phyloP scores from a whole-genome alignment of 2,329 filamentous ascomycete species.

The Trichoderma endophyticum region DNA sequence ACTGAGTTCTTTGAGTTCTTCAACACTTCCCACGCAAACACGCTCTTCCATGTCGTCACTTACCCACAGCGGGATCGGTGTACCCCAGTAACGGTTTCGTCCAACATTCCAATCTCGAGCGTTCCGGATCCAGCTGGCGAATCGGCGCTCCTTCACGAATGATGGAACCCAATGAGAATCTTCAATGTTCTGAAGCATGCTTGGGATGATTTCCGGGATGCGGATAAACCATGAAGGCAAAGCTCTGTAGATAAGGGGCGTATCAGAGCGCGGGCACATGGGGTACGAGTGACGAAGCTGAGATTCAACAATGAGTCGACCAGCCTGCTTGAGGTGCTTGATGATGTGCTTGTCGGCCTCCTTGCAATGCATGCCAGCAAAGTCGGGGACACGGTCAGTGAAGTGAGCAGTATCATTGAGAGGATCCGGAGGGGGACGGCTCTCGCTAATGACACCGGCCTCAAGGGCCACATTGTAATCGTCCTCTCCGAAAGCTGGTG shows the following conservation, averaged over 20 bases:
- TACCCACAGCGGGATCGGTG: slow-evolving; percentile 86
- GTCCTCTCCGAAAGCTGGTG: slow-evolving; percentile 91
- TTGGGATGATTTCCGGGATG: slow-evolving; percentile 75
- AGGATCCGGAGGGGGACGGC: slow-evolving; percentile 80
- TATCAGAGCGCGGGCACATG: slow-evolving; percentile 94
- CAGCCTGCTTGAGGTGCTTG: slow-evolving; percentile 75
- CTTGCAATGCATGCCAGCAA: slow-evolving; percentile 85
- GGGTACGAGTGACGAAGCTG: slow-evolving; percentile 90
- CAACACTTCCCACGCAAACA: slow-evolving; percentile 80
- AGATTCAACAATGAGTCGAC: slow-evolving; percentile 77
- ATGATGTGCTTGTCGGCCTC: slow-evolving; percentile 90
- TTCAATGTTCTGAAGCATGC: slow-evolving; percentile 89
- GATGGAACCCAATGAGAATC: slow-evolving; percentile 87
- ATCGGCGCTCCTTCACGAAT: slow-evolving; percentile 87
- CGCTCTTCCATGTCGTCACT: slow-evolving; percentile 85
- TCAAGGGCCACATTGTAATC: slow-evolving; percentile 84
- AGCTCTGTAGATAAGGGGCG: slow-evolving; percentile 85
- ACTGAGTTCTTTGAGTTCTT: slow-evolving; percentile 79
- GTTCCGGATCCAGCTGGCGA: slow-evolving; percentile 86
- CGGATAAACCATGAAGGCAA: slow-evolving; percentile 95
- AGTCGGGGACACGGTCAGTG: slow-evolving; percentile 73
- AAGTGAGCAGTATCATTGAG: slow-evolving; percentile 83
- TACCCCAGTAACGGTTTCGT: slow-evolving; percentile 93
- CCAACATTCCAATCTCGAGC: slow-evolving; percentile 96
- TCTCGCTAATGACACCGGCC: slow-evolving; percentile 72